phyloP scores from a whole-genome alignment of 2,329 filamentous ascomycete genomes.

The Paradendryphiella salina region DNA sequence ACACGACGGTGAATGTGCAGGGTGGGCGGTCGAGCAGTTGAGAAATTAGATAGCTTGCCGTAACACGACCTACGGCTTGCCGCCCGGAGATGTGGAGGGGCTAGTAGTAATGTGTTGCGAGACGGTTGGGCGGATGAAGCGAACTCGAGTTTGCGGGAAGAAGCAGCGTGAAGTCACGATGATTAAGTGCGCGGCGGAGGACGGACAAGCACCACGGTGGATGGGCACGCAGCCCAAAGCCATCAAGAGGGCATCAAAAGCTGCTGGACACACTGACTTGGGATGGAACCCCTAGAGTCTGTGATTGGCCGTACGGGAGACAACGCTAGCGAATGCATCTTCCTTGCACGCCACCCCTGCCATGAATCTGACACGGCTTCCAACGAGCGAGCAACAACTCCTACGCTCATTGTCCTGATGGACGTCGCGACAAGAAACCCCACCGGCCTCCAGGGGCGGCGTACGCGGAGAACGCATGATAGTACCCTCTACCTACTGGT shows the following conservation, averaged over 20 bases:
- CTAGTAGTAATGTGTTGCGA: conserved; percentile 6
- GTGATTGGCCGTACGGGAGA: conserved; percentile 21
- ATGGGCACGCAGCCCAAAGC: conserved; percentile 19
- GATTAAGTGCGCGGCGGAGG: conserved; percentile 9
- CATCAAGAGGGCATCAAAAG: conserved; percentile 16
- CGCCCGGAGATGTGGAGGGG: conserved; percentile 29
- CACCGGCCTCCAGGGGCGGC: background rate
- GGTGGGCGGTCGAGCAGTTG: conserved; percentile 15
- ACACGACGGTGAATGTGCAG: conserved; percentile 14
- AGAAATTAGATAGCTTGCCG: conserved; percentile 37
- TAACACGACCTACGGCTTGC: conserved; percentile 28
- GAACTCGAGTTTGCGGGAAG: conserved; percentile 2
- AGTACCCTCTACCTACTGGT: too few species aligned
- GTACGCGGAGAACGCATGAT: too few species aligned
- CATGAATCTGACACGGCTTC: conserved; percentile 14
- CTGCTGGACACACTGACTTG: conserved; percentile 6
- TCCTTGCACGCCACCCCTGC: conserved; percentile 18
- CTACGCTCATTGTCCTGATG: background rate
- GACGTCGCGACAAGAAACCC: background rate
- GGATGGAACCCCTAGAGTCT: conserved; percentile 12
- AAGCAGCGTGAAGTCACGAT: conserved; percentile 1
- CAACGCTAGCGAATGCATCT: conserved; percentile 15
- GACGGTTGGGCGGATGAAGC: background rate
- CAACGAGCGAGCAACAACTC: conserved; percentile 2
- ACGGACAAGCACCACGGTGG: conserved; percentile 14